Conservation (phyloP, 352 stramenopile genomes). For the Phytophthora sp. region DNA sequence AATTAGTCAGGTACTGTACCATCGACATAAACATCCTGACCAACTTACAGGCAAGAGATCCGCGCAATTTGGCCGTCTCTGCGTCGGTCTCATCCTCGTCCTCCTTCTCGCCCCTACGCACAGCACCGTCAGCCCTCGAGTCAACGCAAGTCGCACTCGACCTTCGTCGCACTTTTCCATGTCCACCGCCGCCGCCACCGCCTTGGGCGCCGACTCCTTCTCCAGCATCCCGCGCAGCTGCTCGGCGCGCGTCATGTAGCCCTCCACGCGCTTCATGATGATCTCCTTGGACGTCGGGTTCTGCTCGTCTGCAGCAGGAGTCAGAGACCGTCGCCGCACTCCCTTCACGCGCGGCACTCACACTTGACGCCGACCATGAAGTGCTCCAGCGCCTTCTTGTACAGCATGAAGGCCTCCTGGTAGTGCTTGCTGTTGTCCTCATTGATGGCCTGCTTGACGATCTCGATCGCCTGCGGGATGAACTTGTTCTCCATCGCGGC, state of each 20-base stretch:
- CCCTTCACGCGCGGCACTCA: too few relatives aligned
- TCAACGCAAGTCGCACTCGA: too few relatives aligned
- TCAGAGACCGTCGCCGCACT: too few relatives aligned
- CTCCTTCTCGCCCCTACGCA: conserved; percentile 74
- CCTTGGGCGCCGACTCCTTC: conserved; percentile 59
- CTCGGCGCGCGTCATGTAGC: conserved; percentile 91
- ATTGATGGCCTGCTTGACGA: conserved; percentile 87
- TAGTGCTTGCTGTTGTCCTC: conserved; percentile 92
- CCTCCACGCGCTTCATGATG: conserved; percentile 91
- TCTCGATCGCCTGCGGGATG: conserved; percentile 91
- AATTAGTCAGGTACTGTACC: too few relatives aligned
- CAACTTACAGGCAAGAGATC: conserved; percentile 89
- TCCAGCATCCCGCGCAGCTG: conserved; percentile 86
- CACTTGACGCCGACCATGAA: conserved; percentile 92
- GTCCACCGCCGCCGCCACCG: conserved; percentile 64
- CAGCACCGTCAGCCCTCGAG: neutral
- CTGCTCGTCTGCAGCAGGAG: conserved; percentile 79
- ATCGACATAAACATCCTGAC: neutral
- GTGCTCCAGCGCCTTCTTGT: conserved; percentile 91
- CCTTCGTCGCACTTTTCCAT: conserved; percentile 80
- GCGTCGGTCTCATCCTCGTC: conserved; percentile 93
- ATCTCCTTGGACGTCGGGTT: conserved; percentile 91
- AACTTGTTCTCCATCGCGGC: conserved; percentile 89
- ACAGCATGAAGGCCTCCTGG: conserved; percentile 84
- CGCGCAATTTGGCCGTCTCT: conserved; percentile 96